Base-by-base conservation (phyloP, 495 filamentous ascomycete genomes). In the Staphylotrichum longicolle region DNA sequence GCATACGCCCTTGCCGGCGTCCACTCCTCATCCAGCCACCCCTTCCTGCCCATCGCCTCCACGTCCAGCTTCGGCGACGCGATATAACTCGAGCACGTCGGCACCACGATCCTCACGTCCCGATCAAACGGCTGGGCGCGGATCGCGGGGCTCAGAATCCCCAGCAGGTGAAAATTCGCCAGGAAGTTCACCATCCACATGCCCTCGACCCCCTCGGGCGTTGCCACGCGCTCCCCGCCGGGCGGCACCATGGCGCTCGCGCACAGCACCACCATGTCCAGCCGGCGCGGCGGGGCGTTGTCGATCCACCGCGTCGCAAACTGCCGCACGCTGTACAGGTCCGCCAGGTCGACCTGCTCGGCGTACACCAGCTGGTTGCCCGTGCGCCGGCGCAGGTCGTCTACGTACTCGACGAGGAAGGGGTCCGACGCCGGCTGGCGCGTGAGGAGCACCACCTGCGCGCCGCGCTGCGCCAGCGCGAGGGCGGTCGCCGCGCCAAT, bases 301-400 rank as follows among this genome's bases (percentile, higher is more conserved):
- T 99, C 93, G 66, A 98, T 89, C 91, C 95, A 99, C 77, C 92
- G 92, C 3, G 94, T 99, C n/a, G 94, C 94, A 70, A 99, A 99
- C 60, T 86, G 80, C 32, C 94, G 90, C 59, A 99, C 86, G 62
- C 88, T 93, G 68, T 96, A 84, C 15, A 98, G 78, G 11, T 89
- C 93, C 33, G 87, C 75, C 45, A 99, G 85, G 64, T 99, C 93
- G 40, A 94, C 91, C 71, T 95, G 88, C 72, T 99, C 94, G 58
- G 95, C 92, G 67, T 93, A 97, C 66, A 99, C 91, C 58, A 98
- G 78, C 20, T 92, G 80, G 78, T 98, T 99, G 10, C 83, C 82
- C n/a, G 91, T 91, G 32, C 81, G 77, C 14, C 79, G 78, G 49
- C 94, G 90, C 6, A 99, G 76, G 72, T 97, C 94, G 33, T 93